phyloP scores from a whole-genome alignment of 2,329 filamentous ascomycete genomes.

The Allantophomopsis cytisporea region DNA sequence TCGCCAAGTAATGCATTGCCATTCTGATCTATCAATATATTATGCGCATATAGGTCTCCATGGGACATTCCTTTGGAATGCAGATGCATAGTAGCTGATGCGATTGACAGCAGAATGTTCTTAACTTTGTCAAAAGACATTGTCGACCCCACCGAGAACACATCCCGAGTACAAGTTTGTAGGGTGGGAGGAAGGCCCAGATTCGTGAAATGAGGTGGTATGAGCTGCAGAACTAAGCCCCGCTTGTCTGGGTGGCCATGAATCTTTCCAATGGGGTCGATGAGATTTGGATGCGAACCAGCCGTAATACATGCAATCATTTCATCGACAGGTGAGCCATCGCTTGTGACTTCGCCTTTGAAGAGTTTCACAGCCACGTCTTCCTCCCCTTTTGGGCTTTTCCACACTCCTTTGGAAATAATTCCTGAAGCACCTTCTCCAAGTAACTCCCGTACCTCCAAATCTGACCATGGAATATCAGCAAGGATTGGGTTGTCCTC shows the following conservation, averaged over 20 bases:
- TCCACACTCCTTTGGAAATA: conserved; percentile 27
- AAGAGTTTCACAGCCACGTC: conserved; percentile 34
- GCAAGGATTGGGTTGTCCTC: conserved; percentile 17
- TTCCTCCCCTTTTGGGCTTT: conserved; percentile 13
- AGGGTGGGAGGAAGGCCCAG: conserved; percentile 29
- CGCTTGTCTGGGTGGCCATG: conserved; percentile 23
- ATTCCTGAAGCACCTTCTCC: conserved; percentile 31
- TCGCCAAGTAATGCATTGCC: conserved; percentile 31
- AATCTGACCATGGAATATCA: conserved; percentile 24
- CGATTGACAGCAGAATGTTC: conserved; percentile 24
- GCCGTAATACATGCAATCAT: conserved; percentile 31
- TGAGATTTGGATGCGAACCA: conserved; percentile 30
- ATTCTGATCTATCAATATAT: conserved; percentile 25
- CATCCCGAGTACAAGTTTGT: conserved; percentile 30
- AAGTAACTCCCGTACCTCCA: conserved; percentile 25
- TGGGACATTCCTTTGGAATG: conserved; percentile 28
- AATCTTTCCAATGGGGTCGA: conserved; percentile 29
- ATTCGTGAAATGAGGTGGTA: conserved; percentile 26
- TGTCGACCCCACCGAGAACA: conserved; percentile 18
- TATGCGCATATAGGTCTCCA: conserved; percentile 33
- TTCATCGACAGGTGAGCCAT: conserved; percentile 33
- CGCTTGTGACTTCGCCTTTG: conserved; percentile 29
- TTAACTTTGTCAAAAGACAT: conserved; percentile 19
- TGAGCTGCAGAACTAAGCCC: conserved; percentile 31
- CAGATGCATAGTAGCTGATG: conserved; percentile 27